phyloP scores from a whole-genome alignment of 202 grass and related monocot genomes.

The Elaeis oleifera region DNA sequence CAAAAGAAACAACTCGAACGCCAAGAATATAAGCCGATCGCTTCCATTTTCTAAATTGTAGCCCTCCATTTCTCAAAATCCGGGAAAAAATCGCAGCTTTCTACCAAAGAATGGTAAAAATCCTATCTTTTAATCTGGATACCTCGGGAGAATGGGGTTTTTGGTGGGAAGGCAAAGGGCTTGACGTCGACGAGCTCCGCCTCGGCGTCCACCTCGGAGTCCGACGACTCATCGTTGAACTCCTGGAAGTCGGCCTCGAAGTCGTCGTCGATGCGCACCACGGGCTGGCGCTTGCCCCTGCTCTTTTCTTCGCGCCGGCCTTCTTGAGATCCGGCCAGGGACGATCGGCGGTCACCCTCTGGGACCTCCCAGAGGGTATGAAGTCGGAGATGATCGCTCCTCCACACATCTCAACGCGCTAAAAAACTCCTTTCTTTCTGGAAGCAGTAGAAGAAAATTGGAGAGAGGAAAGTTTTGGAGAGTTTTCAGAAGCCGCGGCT shows the following conservation, averaged over 20 bases:
- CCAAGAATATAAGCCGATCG: no score
- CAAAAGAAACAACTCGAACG: no score
- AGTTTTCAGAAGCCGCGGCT: no score
- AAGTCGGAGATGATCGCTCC: slow-evolving; percentile 49
- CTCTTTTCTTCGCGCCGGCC: slow-evolving; percentile 14
- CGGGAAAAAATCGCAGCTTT: slow-evolving; percentile 10
- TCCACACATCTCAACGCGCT: slow-evolving; percentile 53
- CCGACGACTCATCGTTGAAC: slow-evolving; percentile 22
- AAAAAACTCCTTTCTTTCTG: neutral
- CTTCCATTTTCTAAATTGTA: no score
- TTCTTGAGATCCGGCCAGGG: slow-evolving; percentile 59
- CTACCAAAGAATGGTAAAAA: neutral
- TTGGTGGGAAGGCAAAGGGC: slow-evolving; percentile 22
- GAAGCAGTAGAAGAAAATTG: no score
- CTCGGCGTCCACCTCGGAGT: slow-evolving; percentile 18
- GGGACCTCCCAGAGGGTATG: slow-evolving; percentile 21
- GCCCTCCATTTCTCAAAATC: neutral
- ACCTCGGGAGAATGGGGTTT: neutral
- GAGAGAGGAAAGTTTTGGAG: no score
- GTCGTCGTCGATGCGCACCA: neutral
- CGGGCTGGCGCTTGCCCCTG: slow-evolving; percentile 3
- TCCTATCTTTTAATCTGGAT: neutral
- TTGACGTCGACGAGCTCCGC: slow-evolving; percentile 37
- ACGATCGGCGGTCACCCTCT: slow-evolving; percentile 30
- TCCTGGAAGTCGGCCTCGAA: slow-evolving; percentile 21